Evolutionary conservation across 345 rosid genomes (phyloP).

Genomic region (Cardamine occulta): DNA sequence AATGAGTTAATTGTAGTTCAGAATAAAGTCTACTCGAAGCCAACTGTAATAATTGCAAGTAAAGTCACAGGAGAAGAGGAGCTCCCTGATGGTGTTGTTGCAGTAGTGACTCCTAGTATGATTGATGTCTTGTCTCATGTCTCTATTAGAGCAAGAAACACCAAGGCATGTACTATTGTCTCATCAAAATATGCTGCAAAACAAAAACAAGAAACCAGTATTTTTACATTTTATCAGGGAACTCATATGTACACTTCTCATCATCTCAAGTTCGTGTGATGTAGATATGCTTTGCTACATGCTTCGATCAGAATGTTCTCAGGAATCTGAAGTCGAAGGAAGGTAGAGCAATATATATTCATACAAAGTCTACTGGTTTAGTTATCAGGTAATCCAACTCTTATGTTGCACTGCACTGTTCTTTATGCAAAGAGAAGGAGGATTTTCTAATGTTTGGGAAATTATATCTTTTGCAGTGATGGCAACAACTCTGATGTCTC

Average conservation of each 20-base stretch:
- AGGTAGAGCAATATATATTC: conserved; percentile 74
- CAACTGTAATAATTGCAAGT: conserved; percentile 82
- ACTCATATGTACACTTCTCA: conserved; percentile 27
- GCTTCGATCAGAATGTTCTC: conserved; percentile 83
- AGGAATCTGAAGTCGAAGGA: conserved; percentile 65
- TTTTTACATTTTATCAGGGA: conserved; percentile 1
- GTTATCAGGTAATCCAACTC: conserved; percentile 60
- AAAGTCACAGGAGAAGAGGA: conserved; percentile 94
- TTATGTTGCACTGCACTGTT: conserved; percentile 9
- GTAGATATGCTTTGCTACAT: conserved; percentile 98
- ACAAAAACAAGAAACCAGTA: neutral
- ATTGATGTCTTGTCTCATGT: conserved; percentile 97
- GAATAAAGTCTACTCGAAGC: conserved; percentile 69
- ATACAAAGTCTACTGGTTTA: conserved; percentile 69
- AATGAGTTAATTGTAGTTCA: conserved; percentile 80
- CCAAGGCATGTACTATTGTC: conserved; percentile 64
- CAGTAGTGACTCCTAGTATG: conserved; percentile 93
- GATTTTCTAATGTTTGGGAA: conserved; percentile 4
- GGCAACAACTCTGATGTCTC: conserved; percentile 35
- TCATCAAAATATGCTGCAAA: neutral
- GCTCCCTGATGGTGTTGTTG: conserved; percentile 90
- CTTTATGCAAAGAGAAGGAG: neutral
- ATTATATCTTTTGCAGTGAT: conserved; percentile 32
- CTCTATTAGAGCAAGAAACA: conserved; percentile 95
- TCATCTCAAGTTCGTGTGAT: conserved; percentile 35